Evolutionary conservation across 306 rosid genomes (phyloP).

Genomic region (Quercus rubra): DNA sequence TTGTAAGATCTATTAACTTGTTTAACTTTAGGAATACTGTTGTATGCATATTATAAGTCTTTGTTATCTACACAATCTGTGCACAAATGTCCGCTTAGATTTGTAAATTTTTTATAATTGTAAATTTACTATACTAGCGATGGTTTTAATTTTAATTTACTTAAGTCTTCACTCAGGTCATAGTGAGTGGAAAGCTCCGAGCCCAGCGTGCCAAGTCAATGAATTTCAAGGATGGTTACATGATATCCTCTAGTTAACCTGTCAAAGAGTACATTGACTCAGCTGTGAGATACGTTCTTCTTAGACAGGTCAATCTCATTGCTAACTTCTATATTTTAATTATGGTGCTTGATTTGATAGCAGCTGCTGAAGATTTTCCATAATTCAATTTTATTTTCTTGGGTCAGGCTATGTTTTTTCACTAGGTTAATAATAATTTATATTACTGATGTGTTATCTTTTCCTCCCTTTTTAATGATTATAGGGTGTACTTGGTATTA

Average conservation of each 20-base stretch:
- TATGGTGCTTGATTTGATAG: not conserved
- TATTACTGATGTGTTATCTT: not conserved
- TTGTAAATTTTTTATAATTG: no score
- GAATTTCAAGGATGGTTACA: constrained; percentile 40
- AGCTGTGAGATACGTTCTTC: no score
- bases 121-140: no score
- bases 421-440: not conserved
- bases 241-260: constrained; percentile 51
- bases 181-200: constrained; percentile 46
- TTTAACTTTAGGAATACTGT: not conserved
- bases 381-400: not conserved
- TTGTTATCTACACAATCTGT: not conserved
- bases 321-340: not conserved
- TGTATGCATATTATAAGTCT: not conserved
- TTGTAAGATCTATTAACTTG: constrained; percentile 44
- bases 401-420: not conserved
- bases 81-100: no score
- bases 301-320: constrained; percentile 44
- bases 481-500: constrained; percentile 71
- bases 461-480: not conserved
- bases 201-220: constrained; percentile 31
- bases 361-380: not conserved
- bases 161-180: constrained; percentile 28
- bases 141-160: constrained; percentile 7
- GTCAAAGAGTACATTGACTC: constrained; percentile 47